Evolutionary conservation across 495 filamentous ascomycete genomes (phyloP), one percentile per base, ranked within the genome.

Genomic region (Podospora appendiculata): DNA sequence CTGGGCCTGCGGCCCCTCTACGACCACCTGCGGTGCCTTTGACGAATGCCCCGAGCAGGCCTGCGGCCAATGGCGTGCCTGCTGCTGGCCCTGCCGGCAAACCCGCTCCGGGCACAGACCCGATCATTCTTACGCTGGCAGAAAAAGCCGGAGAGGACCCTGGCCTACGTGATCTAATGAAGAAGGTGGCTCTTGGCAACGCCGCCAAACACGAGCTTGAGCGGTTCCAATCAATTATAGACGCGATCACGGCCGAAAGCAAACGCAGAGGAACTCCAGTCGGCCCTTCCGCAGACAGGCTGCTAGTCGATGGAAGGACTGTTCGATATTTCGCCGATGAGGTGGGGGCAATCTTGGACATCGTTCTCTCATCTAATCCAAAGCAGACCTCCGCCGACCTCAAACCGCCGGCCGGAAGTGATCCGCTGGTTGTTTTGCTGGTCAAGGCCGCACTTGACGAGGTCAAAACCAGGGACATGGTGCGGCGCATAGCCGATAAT

Each of bases 131-230:
- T 50, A 89, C 90, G 65, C 71, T 99, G 41, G 94, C 94, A 3
- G 88, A 89, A 54, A 80, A 82, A 58, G 94, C 94, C 13, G 87
- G 88, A 1, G 83, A 86, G 14, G 88, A 99, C 63, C 84, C 87
- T 2, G 80, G 90, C 45, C 75, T 99, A n/a, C 91, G 96, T 59
- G 83, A 84, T n/a, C 77, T 99, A 10, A 99, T 99, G 94, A 86
- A 89, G 60, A 83, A 91, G 11, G 94, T 99, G 8, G 94, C 94
- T 5, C 84, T 86, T 19, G 93, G 90, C 17, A 82, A 89, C 52
- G 94, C 94, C 3, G 79, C 80, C 3, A 80, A 81, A 47, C 78
- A 85, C 34, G 89, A 97, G 58, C 76, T 99, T 12, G 85, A 85
- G 52, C 79, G 83, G 53, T 99, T 99, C 62, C 94, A 99, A 64